A percentile compares a stretch with the other conserved stretches of the same genome.
phyloP scores from a whole-genome alignment of 1,284 basidiomycete genomes.

The Vanrija sp. region DNA sequence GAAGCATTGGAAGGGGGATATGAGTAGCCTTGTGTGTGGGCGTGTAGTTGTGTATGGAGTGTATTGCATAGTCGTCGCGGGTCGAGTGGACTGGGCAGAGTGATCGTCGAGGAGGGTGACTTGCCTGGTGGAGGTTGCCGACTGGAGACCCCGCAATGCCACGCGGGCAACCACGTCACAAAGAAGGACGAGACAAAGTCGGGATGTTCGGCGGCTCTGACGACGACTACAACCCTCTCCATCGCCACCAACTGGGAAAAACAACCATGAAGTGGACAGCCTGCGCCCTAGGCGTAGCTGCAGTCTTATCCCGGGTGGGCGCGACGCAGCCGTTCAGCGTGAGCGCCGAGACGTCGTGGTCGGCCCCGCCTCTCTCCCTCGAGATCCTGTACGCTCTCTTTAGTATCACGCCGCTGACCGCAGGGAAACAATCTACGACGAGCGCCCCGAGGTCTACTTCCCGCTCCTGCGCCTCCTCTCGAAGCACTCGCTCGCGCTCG shows the following conservation, averaged over 20 bases:
- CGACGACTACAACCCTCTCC: not conserved
- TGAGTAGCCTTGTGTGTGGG: constrained; percentile 2
- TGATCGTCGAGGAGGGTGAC: too few species aligned
- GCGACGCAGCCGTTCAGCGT: constrained; percentile 69
- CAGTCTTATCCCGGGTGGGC: constrained; percentile 6
- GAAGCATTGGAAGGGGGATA: constrained; percentile 34
- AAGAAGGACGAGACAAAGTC: not conserved
- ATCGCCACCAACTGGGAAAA: not conserved
- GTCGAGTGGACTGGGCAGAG: too few species aligned
- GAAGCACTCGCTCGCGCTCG: constrained; percentile 41
- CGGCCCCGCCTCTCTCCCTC: constrained; percentile 65
- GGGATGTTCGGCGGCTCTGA: too few species aligned
- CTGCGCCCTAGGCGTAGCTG: not conserved
- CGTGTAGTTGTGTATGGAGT: not conserved
- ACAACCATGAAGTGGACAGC: constrained; percentile 15
- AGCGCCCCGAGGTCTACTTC: constrained; percentile 66
- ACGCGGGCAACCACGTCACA: constrained; percentile 1
- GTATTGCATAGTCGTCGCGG: too few species aligned
- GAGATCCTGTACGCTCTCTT: constrained; percentile 68
- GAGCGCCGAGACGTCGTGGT: constrained; percentile 74
- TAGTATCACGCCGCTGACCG: not conserved
- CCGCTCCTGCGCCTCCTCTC: constrained; percentile 63
- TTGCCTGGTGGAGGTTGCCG: not conserved
- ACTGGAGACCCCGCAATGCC: not conserved
- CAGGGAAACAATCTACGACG: constrained; percentile 62